Conservation (phyloP, 805 yeast species). For the Yamadazyma phyllophila region DNA sequence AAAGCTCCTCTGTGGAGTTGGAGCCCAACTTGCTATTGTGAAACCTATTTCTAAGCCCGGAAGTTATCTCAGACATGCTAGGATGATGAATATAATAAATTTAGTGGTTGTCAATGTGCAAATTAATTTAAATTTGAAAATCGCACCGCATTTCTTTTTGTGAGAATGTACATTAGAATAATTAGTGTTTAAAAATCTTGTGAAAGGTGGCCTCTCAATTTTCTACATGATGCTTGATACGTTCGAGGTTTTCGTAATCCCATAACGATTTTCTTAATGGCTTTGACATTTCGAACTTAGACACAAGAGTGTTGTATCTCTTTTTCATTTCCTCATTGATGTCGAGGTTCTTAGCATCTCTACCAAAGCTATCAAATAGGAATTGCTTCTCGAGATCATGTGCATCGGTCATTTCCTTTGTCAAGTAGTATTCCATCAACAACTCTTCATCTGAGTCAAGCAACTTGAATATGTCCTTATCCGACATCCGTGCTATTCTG, state of each 20-base stretch:
- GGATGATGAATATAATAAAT: not conserved
- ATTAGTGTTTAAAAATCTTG: not conserved
- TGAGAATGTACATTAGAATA: conserved; percentile 1
- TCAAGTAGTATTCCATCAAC: conserved; percentile 20
- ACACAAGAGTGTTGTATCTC: conserved; percentile 16
- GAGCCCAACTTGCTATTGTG: not conserved
- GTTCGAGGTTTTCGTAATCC: conserved; percentile 20
- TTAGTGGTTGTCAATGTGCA: not conserved
- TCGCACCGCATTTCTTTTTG: conserved; percentile 1
- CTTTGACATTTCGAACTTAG: conserved; percentile 17
- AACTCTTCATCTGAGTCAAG: conserved; percentile 17
- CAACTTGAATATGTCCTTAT: conserved; percentile 16
- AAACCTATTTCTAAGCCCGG: conserved; percentile 12
- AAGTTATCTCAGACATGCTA: conserved; percentile 17
- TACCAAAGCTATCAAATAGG: conserved; percentile 16
- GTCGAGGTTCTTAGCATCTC: conserved; percentile 11
- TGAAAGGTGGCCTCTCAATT: too few species aligned
- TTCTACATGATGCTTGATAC: conserved; percentile 7
- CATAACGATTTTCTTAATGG: conserved; percentile 21
- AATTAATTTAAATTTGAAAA: conserved; percentile 8
- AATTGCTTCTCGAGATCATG: conserved; percentile 19
- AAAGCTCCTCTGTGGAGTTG: conserved; percentile 34
- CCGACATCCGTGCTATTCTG: conserved; percentile 13
- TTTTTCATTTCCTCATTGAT: conserved; percentile 5
- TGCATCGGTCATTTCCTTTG: conserved; percentile 18